Evolutionary conservation across 2,329 filamentous ascomycete species (phyloP), one percentile per base, ranked within the genome.

Genomic region (Colletotrichum orchidophilum): DNA sequence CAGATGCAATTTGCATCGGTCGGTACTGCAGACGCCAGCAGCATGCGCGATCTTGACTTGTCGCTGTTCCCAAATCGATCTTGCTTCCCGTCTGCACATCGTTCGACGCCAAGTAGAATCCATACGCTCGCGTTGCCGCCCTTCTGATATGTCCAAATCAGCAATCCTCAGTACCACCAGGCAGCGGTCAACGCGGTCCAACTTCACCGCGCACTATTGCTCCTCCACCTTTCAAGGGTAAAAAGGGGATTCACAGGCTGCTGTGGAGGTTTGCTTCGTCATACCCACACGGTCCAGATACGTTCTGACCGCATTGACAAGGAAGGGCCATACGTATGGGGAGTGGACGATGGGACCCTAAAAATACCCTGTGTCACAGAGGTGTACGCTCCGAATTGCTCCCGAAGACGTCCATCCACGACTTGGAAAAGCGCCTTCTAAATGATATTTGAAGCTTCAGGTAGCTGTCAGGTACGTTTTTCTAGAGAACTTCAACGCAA

Each of bases 261-360:
- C 33, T 29, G 39, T 68, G 63, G 64, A 68, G 69, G 24, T 46
- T 46, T 54, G 69, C 65, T 53, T 68, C 54, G 64, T 59, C 46
- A 68, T 63, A 63, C 65, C 69, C 52, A 63, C 53, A 62, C 53
- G 46, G 58, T 49, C 57, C 68, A 62, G 68, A 39, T 65, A 53
- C 27, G 58, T 46, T 35, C 54, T 58, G 26, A 46, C 53, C 53
- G 53, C 55, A 39, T 65, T 18, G 27, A 60, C 58, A 60, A 54
- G 59, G 69, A 9, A 53, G 18, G 33, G n/a, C n/a, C n/a, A n/a
- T n/a, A 59, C 26, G 53, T 52, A 26, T 21, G 46, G 15, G 52
- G 46, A 33, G 42, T 71, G 33, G 35, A 68, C 62, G 66, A 68
- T 68, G 53, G 58, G 31, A 63, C 58, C 59, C 69, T 69, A 71